A percentile compares a stretch with the other conserved stretches of the same genome.
Evolutionary conservation across 345 rosid species (phyloP).

Genomic region (Citrus sinensis): DVS_A1.0 CM039163.1:42226001-42226500

Average conservation of each 20-base stretch:
- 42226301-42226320: background rate
- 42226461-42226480: background rate
- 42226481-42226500: background rate
- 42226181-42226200: constrained; percentile 67
- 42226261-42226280: too few species aligned
- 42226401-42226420: too few species aligned
- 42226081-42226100: background rate
- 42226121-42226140: constrained; percentile 12
- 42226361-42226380: too few species aligned
- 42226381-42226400: too few species aligned
- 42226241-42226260: background rate
- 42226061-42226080: constrained; percentile 10
- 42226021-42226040: constrained; percentile 95
- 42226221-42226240: background rate
- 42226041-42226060: constrained; percentile 78
- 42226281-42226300: background rate
- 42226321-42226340: too few species aligned
- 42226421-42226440: too few species aligned
- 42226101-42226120: constrained; percentile 2
- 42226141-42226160: constrained; percentile 95
- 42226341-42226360: background rate
- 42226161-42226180: constrained; percentile 92
- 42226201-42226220: constrained; percentile 64
- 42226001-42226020: constrained; percentile 71
- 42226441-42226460: background rate